These are phyloP conservation scores for Ichthyophonus hoferi DNA, from an alignment of 208 protist species.

Conservation along the genomic window DNA sequence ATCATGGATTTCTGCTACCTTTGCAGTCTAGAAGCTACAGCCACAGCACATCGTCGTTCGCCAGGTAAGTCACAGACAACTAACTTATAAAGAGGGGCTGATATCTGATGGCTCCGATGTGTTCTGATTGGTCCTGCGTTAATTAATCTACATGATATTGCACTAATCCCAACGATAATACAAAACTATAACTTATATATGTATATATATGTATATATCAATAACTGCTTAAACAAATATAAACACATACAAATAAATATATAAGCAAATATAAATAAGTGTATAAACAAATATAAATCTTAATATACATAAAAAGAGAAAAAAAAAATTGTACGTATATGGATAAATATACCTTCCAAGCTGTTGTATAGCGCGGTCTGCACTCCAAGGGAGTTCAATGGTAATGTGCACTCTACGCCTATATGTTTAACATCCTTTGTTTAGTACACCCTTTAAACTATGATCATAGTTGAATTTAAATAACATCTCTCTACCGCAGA, in stretches of 20 bases:
- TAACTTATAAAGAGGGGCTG: conserved; percentile 19
- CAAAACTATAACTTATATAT: not conserved
- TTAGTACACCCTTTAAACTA: too few species aligned
- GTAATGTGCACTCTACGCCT: conserved; percentile 6
- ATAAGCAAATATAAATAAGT: not conserved
- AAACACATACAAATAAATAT: not conserved
- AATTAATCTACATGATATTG: too few species aligned
- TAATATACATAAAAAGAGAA: not conserved
- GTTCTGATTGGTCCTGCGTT: not conserved
- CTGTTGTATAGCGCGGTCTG: conserved; percentile 24
- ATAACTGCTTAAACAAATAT: not conserved
- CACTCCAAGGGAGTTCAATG: conserved; percentile 33
- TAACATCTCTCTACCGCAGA: too few species aligned
- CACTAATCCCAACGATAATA: too few species aligned
- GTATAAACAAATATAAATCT: not conserved
- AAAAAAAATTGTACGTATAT: not conserved
- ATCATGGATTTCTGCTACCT: too few species aligned
- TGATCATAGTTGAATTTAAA: too few species aligned
- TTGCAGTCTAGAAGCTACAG: conserved; percentile 14
- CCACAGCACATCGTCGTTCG: conserved; percentile 10
- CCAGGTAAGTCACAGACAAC: conserved; percentile 8
- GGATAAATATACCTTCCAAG: not conserved
- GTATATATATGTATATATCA: not conserved
- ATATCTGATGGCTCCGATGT: not conserved
- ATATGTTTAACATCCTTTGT: too few species aligned